phyloP scores from a whole-genome alignment of 257 asterid genomes.

The Nicotiana otophora region DNA sequence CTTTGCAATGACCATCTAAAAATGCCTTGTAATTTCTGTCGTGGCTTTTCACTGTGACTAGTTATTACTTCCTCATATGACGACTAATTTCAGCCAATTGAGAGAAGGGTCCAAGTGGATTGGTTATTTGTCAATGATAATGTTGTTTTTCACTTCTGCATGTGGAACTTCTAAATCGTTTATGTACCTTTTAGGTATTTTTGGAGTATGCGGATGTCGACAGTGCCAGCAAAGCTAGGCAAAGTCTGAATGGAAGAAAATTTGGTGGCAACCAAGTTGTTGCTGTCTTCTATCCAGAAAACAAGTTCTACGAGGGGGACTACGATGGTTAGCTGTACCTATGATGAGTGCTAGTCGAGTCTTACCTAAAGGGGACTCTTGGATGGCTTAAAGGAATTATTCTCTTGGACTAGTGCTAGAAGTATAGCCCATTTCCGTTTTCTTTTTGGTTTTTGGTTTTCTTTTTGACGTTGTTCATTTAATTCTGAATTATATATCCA shows the following conservation, averaged over 20 bases:
- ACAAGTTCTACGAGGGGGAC: slow-evolving; percentile 69
- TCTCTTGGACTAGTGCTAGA: not conserved
- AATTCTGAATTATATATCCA: not conserved
- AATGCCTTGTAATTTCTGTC: not conserved
- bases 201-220: slow-evolving; percentile 74
- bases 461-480: not conserved
- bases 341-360: not conserved
- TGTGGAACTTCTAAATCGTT: not conserved
- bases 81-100: not conserved
- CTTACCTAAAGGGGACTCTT: not conserved
- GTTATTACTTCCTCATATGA: not conserved
- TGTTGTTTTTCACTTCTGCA: not conserved
- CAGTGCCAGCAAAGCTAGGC: slow-evolving; percentile 72
- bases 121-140: not conserved
- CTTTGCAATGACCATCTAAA: not conserved
- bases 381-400: not conserved
- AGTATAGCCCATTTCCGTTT: not conserved
- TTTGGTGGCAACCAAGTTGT: slow-evolving; percentile 81
- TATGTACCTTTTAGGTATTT: slow-evolving; percentile 44
- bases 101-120: not conserved
- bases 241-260: slow-evolving; percentile 75
- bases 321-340: slow-evolving; percentile 48
- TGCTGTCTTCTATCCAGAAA: slow-evolving; percentile 80
- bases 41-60: not conserved
- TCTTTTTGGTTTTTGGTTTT: not conserved